Evolutionary conservation across 371 early-diverging fungal species (phyloP).

Genomic region (Smittium culicis): DNA sequence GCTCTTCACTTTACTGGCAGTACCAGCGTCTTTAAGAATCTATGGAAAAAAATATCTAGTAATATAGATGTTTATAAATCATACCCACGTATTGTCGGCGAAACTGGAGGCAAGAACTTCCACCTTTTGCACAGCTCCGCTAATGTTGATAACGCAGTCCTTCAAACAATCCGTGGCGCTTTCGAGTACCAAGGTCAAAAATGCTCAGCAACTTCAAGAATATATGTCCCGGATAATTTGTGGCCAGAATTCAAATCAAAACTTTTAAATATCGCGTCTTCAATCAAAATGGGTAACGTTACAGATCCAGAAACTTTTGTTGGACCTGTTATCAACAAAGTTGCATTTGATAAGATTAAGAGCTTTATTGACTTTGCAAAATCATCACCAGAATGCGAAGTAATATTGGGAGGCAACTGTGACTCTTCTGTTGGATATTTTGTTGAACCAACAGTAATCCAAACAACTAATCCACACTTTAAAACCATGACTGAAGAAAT

Average conservation of each 20-base stretch:
- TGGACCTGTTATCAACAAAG: constrained; percentile 76
- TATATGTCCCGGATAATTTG: constrained; percentile 74
- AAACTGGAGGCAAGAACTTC: constrained; percentile 98
- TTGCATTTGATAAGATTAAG: constrained; percentile 88
- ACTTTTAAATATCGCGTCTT: constrained; percentile 48
- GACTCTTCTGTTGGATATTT: constrained; percentile 82
- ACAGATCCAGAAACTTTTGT: constrained; percentile 65
- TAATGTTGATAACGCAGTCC: constrained; percentile 42
- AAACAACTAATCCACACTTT: constrained; percentile 68
- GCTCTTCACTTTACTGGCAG: constrained; percentile 96
- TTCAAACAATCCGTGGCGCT: constrained; percentile 80
- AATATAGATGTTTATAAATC: constrained; percentile 79
- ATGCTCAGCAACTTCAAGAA: constrained; percentile 87
- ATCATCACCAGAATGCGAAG: constrained; percentile 41
- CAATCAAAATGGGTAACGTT: constrained; percentile 74
- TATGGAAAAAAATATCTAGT: constrained; percentile 83
- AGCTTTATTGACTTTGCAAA: constrained; percentile 67
- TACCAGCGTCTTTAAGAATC: constrained; percentile 79
- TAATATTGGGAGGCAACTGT: constrained; percentile 65
- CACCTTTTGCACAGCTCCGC: constrained; percentile 78
- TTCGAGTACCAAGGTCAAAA: constrained; percentile 98
- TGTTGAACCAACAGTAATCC: constrained; percentile 81
- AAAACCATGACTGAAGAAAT: constrained; percentile 89
- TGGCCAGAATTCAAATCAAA: constrained; percentile 58
- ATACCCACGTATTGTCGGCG: constrained; percentile 95